These are phyloP conservation scores for Datisca glomerata DNA, from an alignment of 306 rosid species.

Conservation along the genomic window DNA sequence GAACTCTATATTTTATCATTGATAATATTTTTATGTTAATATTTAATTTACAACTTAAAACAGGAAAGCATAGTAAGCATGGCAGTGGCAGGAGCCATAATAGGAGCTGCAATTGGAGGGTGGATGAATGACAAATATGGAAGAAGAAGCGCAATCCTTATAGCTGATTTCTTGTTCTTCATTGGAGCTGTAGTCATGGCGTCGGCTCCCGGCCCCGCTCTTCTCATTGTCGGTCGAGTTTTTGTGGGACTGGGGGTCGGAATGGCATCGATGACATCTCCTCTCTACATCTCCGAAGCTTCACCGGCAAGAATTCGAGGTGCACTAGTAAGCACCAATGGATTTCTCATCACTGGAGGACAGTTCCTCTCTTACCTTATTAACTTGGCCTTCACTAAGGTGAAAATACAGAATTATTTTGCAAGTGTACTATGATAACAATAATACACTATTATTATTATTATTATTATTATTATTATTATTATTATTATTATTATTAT, in stretches of 20 bases:
- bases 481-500: too few species aligned
- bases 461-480: too few species aligned
- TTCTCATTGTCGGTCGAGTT: slow-evolving; percentile 56
- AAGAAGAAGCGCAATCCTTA: slow-evolving; percentile 40
- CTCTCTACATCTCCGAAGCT: slow-evolving; percentile 78
- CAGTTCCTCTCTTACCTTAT: slow-evolving; percentile 69
- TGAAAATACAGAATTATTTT: too few species aligned
- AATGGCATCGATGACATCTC: slow-evolving; percentile 86
- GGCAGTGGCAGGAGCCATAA: slow-evolving; percentile 89
- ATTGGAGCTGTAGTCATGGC: slow-evolving; percentile 68
- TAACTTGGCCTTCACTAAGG: slow-evolving; percentile 71
- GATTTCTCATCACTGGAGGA: slow-evolving; percentile 66
- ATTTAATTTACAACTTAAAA: too few species aligned
- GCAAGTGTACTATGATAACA: too few species aligned
- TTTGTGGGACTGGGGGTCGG: slow-evolving; percentile 86
- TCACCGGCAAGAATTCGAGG: slow-evolving; percentile 79
- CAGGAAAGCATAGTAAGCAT: slow-evolving; percentile 81
- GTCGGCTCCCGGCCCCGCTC: slow-evolving; percentile 49
- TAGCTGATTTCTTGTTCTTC: slow-evolving; percentile 53
- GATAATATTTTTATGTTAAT: too few species aligned
- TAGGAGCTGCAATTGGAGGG: slow-evolving; percentile 91
- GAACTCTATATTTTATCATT: too few species aligned
- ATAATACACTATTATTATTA: too few species aligned
- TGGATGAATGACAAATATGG: slow-evolving; percentile 72
- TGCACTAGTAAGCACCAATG: slow-evolving; percentile 65